A percentile compares a stretch with the other conserved stretches of the same genome.
Evolutionary conservation across 305 asterid genomes (phyloP).

Genomic region (Rubia occidens): DNA sequence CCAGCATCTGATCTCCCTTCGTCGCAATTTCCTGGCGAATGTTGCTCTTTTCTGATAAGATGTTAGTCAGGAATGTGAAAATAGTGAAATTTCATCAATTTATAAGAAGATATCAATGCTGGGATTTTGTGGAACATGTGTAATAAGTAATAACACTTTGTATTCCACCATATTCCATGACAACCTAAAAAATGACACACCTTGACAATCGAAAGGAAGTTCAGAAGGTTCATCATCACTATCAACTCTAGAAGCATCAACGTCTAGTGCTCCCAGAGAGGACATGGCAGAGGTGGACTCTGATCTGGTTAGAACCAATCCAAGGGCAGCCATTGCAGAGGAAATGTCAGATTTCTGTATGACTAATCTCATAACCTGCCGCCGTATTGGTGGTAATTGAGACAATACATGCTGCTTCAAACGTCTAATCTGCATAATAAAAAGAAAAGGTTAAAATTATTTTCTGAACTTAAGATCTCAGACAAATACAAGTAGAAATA

Average conservation of each 20-base stretch:
- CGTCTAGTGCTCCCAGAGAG: conserved; percentile 38
- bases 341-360: conserved; percentile 61
- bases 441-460: conserved; percentile 13
- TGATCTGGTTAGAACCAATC: conserved; percentile 50
- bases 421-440: conserved; percentile 65
- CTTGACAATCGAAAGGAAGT: conserved; percentile 35
- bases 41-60: conserved; percentile 45
- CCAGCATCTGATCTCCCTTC: conserved; percentile 61
- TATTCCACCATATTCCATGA: conserved; percentile 1
- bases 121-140: neutral
- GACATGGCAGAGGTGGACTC: conserved; percentile 59
- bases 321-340: conserved; percentile 49
- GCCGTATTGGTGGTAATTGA: conserved; percentile 87
- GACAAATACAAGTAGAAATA: neutral
- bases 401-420: conserved; percentile 78
- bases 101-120: neutral
- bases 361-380: conserved; percentile 66
- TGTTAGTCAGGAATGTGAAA: conserved; percentile 10
- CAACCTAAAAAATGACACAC: conserved; percentile 16
- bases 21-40: conserved; percentile 27
- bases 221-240: conserved; percentile 38
- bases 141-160: too few species aligned
- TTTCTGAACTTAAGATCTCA: neutral
- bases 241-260: conserved; percentile 36
- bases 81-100: neutral